Conservation (phyloP, 2,329 filamentous ascomycete species). For the Pestalotiopsis sp. region DNA sequence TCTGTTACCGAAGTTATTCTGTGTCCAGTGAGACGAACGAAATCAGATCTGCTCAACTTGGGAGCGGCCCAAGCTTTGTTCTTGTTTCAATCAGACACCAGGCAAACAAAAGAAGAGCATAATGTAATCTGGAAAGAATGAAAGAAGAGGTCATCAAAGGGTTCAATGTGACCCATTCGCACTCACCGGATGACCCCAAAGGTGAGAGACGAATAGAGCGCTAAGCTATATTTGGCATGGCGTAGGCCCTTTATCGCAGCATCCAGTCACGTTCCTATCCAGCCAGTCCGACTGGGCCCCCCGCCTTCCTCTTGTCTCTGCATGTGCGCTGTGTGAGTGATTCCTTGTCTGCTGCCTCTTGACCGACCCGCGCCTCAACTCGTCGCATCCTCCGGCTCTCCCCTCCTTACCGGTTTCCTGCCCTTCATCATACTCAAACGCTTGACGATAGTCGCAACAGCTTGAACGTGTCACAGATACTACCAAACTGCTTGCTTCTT, state of each 20-base stretch:
- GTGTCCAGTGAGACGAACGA: neutral
- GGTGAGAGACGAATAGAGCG: neutral
- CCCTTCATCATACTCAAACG: neutral
- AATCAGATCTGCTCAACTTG: neutral
- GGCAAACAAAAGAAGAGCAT: neutral
- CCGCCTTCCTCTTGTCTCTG: neutral
- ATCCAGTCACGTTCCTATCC: neutral
- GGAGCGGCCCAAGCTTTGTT: neutral
- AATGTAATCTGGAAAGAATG: neutral
- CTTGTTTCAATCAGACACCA: neutral
- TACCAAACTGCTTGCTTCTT: neutral
- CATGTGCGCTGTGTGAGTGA: neutral
- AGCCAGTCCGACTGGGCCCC: neutral
- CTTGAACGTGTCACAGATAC: no score
- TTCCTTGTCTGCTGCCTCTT: neutral
- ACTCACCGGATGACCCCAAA: neutral
- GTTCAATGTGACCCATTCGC: neutral
- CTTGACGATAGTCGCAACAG: neutral
- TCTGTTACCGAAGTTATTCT: neutral
- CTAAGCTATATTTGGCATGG: neutral
- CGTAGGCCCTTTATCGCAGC: neutral
- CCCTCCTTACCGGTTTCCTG: neutral
- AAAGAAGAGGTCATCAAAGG: neutral
- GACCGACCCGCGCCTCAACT: neutral
- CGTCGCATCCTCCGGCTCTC: neutral